Evolutionary conservation across 306 rosid species (phyloP), one percentile per base, ranked within the genome.

Genomic region (Begonia masoniana): DNA sequence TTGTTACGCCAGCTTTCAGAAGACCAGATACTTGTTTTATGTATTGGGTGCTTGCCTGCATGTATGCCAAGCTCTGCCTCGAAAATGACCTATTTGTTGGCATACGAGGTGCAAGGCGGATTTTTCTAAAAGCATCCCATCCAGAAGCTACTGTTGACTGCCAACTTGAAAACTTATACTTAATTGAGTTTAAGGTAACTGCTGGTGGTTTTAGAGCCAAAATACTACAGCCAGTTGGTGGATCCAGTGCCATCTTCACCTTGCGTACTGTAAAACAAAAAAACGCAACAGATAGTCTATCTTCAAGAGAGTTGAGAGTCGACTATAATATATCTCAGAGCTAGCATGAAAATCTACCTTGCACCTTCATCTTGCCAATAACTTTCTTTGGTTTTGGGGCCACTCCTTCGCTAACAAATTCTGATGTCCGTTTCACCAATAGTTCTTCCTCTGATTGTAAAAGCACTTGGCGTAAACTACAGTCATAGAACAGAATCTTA

Each of bases 351-450:
- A 70, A 61, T 42, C 47, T 79, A 92, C 99, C 99, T 83, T 92
- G 99, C 76, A 92, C 95, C 71, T 80, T 92, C 91, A 92, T 83
- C 81, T 87, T 92, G 70, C 96, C 96, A 74, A 83, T 70, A 51
- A 78, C 77, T 64, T 83, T 92, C 69, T 83, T 92, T 11, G 86
- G 95, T 70, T 83, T 92, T 48, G 89, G 78, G 54, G 89, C 89
- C 79, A 79, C 73, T 51, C 79, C 86, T 78, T 92, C 96, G 15
- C 80, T 71, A 10, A 84, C 84, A 63, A 68, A 81, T 67, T 83
- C 93, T 17, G 87, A 74, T 61, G 82, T 81, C 60, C 67, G 81
- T 71, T 87, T 92, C 62, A 63, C 75, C 83, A 92, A 55, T 67
- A 83, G 66, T 63, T 92, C 99, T 47, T 87, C 99, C 79, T 86